Evolutionary conservation across 257 asterid species (phyloP).

Genomic region (Solanum lignicaule): DNA sequence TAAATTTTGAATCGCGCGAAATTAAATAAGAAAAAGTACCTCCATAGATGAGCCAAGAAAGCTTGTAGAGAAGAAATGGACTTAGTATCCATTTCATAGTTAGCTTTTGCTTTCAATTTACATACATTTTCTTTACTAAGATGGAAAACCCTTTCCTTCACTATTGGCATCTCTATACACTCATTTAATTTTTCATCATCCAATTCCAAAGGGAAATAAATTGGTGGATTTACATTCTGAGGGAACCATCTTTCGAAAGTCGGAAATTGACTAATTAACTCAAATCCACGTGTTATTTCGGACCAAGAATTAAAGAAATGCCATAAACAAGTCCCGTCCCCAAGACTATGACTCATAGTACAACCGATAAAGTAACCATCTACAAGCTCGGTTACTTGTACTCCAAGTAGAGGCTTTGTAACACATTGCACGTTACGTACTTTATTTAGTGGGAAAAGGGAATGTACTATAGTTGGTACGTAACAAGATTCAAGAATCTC

Average conservation of each 20-base stretch:
- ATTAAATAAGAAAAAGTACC: not conserved
- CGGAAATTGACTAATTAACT: slow-evolving; percentile 6
- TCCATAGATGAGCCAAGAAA: slow-evolving; percentile 3
- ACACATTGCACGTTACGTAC: slow-evolving; percentile 13
- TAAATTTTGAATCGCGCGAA: not conserved
- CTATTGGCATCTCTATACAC: not conserved
- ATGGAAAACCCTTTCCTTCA: slow-evolving; percentile 20
- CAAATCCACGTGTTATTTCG: slow-evolving; percentile 25
- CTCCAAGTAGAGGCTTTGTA: slow-evolving; percentile 23
- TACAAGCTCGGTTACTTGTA: slow-evolving; percentile 30
- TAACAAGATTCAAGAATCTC: slow-evolving; percentile 11
- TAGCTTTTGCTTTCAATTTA: not conserved
- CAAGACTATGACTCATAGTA: slow-evolving; percentile 24
- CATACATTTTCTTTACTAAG: slow-evolving; percentile 6
- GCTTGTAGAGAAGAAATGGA: slow-evolving; percentile 4
- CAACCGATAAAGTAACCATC: slow-evolving; percentile 33
- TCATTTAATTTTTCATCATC: not conserved
- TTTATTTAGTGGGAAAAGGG: slow-evolving; percentile 20
- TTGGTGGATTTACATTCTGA: not conserved
- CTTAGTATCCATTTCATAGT: not conserved
- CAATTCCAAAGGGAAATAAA: slow-evolving; percentile 6
- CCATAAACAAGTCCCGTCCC: slow-evolving; percentile 36
- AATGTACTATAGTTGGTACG: slow-evolving; percentile 13
- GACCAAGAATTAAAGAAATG: slow-evolving; percentile 43
- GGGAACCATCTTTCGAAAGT: slow-evolving; percentile 20